Evolutionary conservation across 2,329 filamentous ascomycete species (phyloP), one percentile per base, ranked within the genome.

Genomic region (Epichloe hybrida): DNA sequence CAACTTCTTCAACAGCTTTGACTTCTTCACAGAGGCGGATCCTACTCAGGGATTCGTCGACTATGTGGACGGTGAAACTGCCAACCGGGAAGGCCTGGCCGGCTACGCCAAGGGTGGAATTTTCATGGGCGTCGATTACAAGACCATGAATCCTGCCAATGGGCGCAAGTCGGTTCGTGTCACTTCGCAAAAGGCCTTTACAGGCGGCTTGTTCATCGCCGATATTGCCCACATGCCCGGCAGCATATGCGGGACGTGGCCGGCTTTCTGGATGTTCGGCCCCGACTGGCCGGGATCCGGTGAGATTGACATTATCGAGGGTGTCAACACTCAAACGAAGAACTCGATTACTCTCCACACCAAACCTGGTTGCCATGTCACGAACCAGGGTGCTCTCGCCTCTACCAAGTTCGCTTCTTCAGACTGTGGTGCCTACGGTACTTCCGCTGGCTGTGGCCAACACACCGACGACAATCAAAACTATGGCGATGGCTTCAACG

Each of bases 261-360:
- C 86, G 1, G 86, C 86, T 13, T 84, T 84, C 64, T 86, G 77
- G 77, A 73, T 71, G 48, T 74, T 87, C 36, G 85, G 84, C 15
- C 70, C 74, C n/a, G 66, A 76, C 60, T 90, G 86, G 86, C 86
- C 86, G 2, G 64, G 63, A 41, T 70, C 72, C 7, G 86, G 86
- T 45, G 86, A 90, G 67, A 86, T 91, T 59, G 86, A 91, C 64
- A 84, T 90, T 59, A 79, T 90, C 58, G 86, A 90, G 69, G 85
- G 84, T 38, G 83, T 88, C 57, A 86, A 88, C 68, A 68, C 72
- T 21, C 75, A 80, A 54, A 62, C 68, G 3, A 67, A 72, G 52
- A 79, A 85, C 64, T 66, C 73, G 44, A 72, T 88, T 66, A 83
- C 84, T 36, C 73, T 93, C 15, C 83, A 88, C 70, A 87, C 85